These are phyloP conservation scores for Globisporangium radiosum DNA, from an alignment of 352 stramenopile species.

Conservation along the genomic window DNA sequence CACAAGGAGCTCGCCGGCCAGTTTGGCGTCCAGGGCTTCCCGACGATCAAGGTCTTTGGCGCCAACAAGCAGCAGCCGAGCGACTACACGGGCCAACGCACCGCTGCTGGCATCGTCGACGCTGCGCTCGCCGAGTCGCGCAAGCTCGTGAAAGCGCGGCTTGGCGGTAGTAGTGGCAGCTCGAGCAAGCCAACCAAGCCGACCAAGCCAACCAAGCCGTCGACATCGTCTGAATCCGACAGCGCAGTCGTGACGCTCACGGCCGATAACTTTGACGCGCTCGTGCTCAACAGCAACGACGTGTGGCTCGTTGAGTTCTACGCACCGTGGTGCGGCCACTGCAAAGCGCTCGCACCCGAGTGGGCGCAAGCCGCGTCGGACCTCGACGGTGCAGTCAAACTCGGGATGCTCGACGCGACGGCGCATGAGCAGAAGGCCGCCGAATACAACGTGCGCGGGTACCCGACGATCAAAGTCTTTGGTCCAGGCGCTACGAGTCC, in stretches of 20 bases:
- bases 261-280: slow-evolving; percentile 88
- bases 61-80: slow-evolving; percentile 71
- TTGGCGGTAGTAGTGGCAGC: slow-evolving; percentile 48
- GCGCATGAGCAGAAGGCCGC: slow-evolving; percentile 86
- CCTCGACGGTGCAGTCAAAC: slow-evolving; percentile 83
- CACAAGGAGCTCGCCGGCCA: slow-evolving; percentile 79
- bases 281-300: slow-evolving; percentile 87
- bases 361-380: slow-evolving; percentile 89
- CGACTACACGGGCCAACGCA: slow-evolving; percentile 78
- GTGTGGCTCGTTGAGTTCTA: slow-evolving; percentile 92
- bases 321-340: slow-evolving; percentile 91
- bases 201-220: slow-evolving; percentile 19
- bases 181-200: slow-evolving; percentile 24
- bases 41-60: slow-evolving; percentile 93
- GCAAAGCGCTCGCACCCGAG: slow-evolving; percentile 87
- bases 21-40: slow-evolving; percentile 89
- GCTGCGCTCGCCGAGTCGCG: slow-evolving; percentile 64
- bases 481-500: slow-evolving; percentile 51
- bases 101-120: slow-evolving; percentile 79
- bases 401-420: slow-evolving; percentile 90
- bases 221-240: slow-evolving; percentile 27
- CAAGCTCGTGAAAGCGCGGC: slow-evolving; percentile 73
- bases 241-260: slow-evolving; percentile 86
- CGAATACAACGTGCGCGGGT: slow-evolving; percentile 89
- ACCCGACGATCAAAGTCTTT: slow-evolving; percentile 96